Evolutionary conservation across 805 yeast species (phyloP), one percentile per base, ranked within the genome.

Genomic region (Metschnikowia koreensis): DNA sequence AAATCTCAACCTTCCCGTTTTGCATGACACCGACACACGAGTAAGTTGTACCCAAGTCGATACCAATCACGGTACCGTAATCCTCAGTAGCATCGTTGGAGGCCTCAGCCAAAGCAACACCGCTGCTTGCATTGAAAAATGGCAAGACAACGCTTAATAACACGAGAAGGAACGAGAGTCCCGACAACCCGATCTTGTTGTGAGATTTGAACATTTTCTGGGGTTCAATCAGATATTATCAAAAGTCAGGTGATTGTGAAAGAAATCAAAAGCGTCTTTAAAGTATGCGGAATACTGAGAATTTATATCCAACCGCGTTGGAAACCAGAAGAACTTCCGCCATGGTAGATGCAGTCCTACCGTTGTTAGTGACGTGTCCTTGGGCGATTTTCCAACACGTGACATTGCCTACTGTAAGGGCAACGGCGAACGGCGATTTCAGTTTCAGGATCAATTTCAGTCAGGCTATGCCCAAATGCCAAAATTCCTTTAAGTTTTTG

Each of bases 1-100:
- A 88, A 73, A 91, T 92, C 76, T 92, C 97, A 48, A 92, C 97
- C 70, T 88, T 81, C 63, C 93, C 96, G 68, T 88, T 88, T 65
- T 90, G 80, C 80, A 90, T 90, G 69, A 90, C 96, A 64, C 96
- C 97, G 58, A 91, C 97, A 84, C 97, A 91, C 47, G 97, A 90
- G 80, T 90, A 90, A 54, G 96, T 90, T 67, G 96, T 89, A 77
- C 92, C 92, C 74, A 86, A 83, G 83, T 92, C 98, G 86, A 93
- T 93, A 87, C 99, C 99, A 75, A 90, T 88, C n/a, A 74, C 79
- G 33, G 79, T 81, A 53, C 86, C 86, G 55, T 82, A 82, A 57
- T 67, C 73, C 9, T 60, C 62, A 16, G 53, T 53, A 42, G 80
- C 82, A 6, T 66, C 62, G 16, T 55, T 60, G 44, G 63, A 57